Conservation (phyloP, 169 alveolate species). For the Eimeria necatrix region DNA sequence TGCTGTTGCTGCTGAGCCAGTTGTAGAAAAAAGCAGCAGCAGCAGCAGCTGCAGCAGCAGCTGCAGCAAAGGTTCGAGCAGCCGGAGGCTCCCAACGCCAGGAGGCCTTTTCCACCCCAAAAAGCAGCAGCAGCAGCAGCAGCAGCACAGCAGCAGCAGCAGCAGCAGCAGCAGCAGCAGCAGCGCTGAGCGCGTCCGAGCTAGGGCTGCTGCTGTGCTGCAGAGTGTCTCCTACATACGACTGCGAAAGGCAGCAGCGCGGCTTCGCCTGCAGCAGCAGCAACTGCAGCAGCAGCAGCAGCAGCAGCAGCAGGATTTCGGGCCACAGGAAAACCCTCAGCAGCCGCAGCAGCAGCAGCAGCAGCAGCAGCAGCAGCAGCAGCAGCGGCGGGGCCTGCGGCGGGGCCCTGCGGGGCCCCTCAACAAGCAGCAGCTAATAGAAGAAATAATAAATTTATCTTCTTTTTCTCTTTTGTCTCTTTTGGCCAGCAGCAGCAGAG, state of each 20-base stretch:
- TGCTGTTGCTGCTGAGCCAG: too few relatives aligned
- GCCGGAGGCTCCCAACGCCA: neutral
- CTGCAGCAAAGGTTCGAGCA: neutral
- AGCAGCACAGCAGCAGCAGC: conserved; percentile 30
- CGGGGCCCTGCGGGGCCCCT: neutral
- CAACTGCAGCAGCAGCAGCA: conserved; percentile 5
- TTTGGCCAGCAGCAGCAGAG: too few relatives aligned
- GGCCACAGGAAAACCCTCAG: too few relatives aligned
- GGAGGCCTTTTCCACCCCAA: neutral
- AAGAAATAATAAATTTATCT: neutral
- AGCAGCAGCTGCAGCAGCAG: conserved; percentile 3
- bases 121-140: conserved; percentile 13
- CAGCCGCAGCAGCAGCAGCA: too few relatives aligned
- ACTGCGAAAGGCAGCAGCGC: neutral
- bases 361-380: conserved; percentile 10
- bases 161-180: conserved; percentile 35
- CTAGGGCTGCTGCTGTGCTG: neutral
- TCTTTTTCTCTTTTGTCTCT: neutral
- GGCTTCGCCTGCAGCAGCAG: neutral
- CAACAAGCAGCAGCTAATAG: neutral
- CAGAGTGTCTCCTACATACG: neutral
- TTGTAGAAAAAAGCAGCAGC: too few relatives aligned
- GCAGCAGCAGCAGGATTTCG: conserved; percentile 58
- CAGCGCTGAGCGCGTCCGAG: neutral
- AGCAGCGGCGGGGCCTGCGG: too few relatives aligned